Evolutionary conservation across 2,329 filamentous ascomycete genomes (phyloP), one percentile per base, ranked within the genome.

Genomic region (Aspergillus chevalieri): DNA sequence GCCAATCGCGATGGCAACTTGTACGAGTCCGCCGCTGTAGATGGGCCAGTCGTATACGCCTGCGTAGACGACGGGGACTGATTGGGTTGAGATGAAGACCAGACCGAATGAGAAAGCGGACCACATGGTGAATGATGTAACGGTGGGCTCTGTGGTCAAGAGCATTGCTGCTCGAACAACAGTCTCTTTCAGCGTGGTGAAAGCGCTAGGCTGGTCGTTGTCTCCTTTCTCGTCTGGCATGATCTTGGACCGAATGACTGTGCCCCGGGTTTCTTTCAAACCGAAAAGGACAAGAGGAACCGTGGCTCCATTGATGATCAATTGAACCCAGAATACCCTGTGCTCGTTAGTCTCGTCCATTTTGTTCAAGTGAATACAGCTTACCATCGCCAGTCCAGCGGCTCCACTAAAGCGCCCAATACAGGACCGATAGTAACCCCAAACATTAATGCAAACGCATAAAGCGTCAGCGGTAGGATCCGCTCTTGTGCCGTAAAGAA

Each of bases 281-380:
- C 44, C 44, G 8, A 46, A 39, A 9, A 46, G 12, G 6, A 46
- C 33, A 24, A 46, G 10, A 3, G 44, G 44, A 39, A 34, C 17
- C 10, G 21, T 22, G 3, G 21, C 44, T 19, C 44, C 44, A 8
- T 46, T 46, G 19, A 46, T 46, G 8, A 46, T 46, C 19, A 46
- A 34, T 39, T 46, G 28, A 22, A 46, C 26, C 44, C 44, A 46
- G 33, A 46, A 46, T 8, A 46, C 34, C 44, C 44, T 46, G 10
- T 26, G 10, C 22, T 34, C n/a, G 19, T 46, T 22, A 46, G 44
- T 2, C 17, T 15, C 9, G 30, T 17, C 14, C 15, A 17, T 34
- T 10, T 8, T 15, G 6, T 17, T 38, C 17, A 10, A 14, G 6
- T 14, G 22, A 9, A 15, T 26, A 14, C 6, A n/a, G 15, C 44